A percentile compares a stretch with the other conserved stretches of the same genome.
Evolutionary conservation across 2,329 filamentous ascomycete species (phyloP).

Genomic region (Phialophora tarda): DNA sequence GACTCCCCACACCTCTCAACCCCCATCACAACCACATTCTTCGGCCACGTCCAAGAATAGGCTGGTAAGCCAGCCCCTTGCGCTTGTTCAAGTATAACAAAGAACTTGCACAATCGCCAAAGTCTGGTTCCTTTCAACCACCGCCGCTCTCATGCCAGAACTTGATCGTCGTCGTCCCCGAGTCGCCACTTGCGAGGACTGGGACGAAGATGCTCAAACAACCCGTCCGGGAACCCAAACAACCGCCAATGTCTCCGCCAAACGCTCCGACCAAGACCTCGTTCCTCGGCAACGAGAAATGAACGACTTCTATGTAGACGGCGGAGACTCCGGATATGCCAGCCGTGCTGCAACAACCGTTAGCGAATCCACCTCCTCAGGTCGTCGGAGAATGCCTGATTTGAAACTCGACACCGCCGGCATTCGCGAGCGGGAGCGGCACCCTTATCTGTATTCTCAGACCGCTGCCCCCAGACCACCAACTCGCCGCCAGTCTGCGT

Average conservation of each 20-base stretch:
- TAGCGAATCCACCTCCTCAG: constrained; percentile 58
- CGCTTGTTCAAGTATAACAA: not conserved
- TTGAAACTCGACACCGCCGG: constrained; percentile 48
- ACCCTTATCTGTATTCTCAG: constrained; percentile 29
- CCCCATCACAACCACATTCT: constrained; percentile 13
- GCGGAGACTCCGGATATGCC: constrained; percentile 68
- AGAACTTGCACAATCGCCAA: not conserved
- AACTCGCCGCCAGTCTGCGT: constrained; percentile 26
- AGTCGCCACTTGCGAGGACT: constrained; percentile 56
- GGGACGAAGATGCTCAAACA: constrained; percentile 52
- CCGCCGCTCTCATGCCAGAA: constrained; percentile 36
- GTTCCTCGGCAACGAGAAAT: constrained; percentile 28
- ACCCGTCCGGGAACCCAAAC: constrained; percentile 55
- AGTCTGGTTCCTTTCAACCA: not conserved
- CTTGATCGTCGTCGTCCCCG: constrained; percentile 43
- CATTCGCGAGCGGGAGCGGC: constrained; percentile 37
- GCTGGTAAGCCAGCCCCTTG: constrained; percentile 13
- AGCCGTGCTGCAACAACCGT: constrained; percentile 62
- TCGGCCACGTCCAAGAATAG: constrained; percentile 13
- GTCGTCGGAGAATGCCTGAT: constrained; percentile 48
- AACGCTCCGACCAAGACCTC: constrained; percentile 53
- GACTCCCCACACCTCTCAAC: constrained; percentile 10
- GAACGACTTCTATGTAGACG: constrained; percentile 52
- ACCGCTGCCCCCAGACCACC: constrained; percentile 12
- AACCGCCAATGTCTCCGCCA: constrained; percentile 58